phyloP scores from a whole-genome alignment of 805 yeast species.

The Kazachstania taianensis region DNA sequence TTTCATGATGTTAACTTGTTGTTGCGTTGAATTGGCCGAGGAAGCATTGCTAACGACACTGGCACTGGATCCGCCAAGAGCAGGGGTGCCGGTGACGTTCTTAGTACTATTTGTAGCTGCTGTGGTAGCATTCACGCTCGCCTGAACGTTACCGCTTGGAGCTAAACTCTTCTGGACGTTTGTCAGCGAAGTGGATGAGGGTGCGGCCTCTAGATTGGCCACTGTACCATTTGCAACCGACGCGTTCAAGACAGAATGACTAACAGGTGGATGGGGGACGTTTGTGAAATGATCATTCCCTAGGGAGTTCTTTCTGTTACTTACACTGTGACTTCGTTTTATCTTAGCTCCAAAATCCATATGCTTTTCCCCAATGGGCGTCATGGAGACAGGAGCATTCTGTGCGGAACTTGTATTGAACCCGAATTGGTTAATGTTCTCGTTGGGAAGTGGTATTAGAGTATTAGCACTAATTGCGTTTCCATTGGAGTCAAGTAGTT shows the following conservation, averaged over 20 bases:
- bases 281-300: not conserved
- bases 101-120: not conserved
- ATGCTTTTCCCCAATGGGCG: conserved; percentile 62
- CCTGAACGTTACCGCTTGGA: no score
- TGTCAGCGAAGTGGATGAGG: no score
- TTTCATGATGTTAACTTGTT: conserved; percentile 9
- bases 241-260: conserved; percentile 1
- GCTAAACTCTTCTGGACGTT: no score
- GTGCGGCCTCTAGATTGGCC: not conserved
- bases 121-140: not conserved
- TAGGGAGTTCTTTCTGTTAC: conserved; percentile 10
- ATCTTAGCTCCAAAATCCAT: conserved; percentile 19
- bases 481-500: conserved; percentile 15
- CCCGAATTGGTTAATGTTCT: conserved; percentile 59
- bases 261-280: not conserved
- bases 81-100: conserved; percentile 1
- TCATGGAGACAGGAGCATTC: conserved; percentile 56
- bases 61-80: not conserved
- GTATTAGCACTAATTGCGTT: not conserved
- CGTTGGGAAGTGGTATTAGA: conserved; percentile 16
- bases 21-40: not conserved
- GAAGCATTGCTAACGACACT: not conserved
- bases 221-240: not conserved
- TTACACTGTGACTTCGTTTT: conserved; percentile 18
- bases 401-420: conserved; percentile 43